A percentile compares a stretch with the other conserved stretches of the same genome.
Conservation (phyloP, 2,329 filamentous ascomycete species). For the Tolypocladium pustulatum region DNA sequence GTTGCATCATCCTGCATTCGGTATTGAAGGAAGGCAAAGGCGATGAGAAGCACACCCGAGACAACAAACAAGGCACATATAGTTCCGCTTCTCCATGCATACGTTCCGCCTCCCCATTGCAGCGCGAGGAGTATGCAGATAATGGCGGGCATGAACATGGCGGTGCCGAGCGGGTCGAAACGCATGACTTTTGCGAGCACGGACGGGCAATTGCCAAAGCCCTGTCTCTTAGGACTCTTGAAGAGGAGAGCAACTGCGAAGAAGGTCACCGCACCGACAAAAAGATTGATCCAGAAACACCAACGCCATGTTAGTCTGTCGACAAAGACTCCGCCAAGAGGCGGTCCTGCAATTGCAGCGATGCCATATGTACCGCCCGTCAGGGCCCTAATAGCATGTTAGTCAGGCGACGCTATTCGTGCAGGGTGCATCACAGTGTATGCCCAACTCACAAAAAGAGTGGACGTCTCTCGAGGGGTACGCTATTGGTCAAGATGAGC, state of each 20-base stretch:
- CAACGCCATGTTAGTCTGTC: neutral
- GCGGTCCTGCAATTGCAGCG: neutral
- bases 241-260: neutral
- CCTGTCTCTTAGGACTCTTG: neutral
- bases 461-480: neutral
- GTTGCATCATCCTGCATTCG: neutral
- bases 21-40: neutral
- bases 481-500: neutral
- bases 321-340: neutral
- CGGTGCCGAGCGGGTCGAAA: neutral
- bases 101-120: neutral
- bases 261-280: neutral
- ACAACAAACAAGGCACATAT: neutral
- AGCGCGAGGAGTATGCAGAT: neutral
- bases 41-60: neutral
- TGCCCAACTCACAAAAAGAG: neutral
- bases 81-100: neutral
- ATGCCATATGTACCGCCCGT: neutral
- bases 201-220: neutral
- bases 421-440: neutral
- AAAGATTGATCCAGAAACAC: neutral
- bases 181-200: neutral
- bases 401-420: neutral
- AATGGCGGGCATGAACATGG: neutral
- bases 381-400: neutral